Evolutionary conservation across 139 green algal genomes (phyloP), one percentile per base, ranked within the genome.

Genomic region (Chlorella sorokiniana): DNA sequence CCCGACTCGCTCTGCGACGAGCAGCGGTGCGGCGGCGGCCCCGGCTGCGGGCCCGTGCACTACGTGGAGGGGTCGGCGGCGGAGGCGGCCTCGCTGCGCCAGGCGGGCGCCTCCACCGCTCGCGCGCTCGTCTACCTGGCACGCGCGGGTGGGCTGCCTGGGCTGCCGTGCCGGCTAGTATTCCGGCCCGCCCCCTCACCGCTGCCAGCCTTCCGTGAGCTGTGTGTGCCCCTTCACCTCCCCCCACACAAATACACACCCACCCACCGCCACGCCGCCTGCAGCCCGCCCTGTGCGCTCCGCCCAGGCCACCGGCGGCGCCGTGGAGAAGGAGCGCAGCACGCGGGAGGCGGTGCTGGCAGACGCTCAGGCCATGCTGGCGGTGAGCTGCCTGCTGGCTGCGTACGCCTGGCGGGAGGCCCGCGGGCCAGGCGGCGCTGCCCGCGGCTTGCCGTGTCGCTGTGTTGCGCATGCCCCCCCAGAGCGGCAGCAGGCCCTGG

Each of bases 341-440:
- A 83, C 80, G 1, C 62, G 80, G 6, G 84, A 88, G 31, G 89
- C 91, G 3, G 90, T 94, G 44, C 85, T 95, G 86, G 93, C 93
- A 0, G 93, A 96, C 68, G 91, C 93, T 0, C 83, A 94, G 65
- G 93, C 89, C 23, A 82, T 96, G 64, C 89, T 93, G 71, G 86
- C 87, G 14, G 94, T 79, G 51, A 52, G 51, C 3, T 9, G 41
- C 29, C 20, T 68, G 61, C 7, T 31, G 18, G 2, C 9, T 44
- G 33, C 33, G 16, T 18, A 4, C 31, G n/a, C 48, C 48, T 59
- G 48, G 48, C 48, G 11, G 48, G 14, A 11, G 48, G 48, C 48
- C 11, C 14, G 48, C 48, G 48, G 48, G 16, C 48, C 48, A 16
- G 48, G 14, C 48, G 11, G 48, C 11, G 48, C 14, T 59, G 48